These are phyloP conservation scores for Sporisorium sorghi DNA, from an alignment of 1,284 basidiomycete genomes.

Conservation along the genomic window DNA sequence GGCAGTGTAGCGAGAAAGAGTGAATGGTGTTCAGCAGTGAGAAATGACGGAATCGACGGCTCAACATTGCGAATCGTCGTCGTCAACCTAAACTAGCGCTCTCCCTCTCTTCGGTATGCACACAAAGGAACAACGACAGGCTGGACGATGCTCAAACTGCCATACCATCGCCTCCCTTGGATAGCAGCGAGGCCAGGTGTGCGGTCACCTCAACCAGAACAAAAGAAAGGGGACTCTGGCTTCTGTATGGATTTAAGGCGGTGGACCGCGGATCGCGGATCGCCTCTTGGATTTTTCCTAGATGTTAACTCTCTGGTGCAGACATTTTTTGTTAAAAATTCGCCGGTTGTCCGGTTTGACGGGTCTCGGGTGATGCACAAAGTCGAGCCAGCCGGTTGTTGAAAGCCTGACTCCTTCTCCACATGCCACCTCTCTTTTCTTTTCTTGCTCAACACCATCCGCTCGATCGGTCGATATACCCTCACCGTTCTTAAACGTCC, in stretches of 20 bases:
- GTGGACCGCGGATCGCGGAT: constrained; percentile 10
- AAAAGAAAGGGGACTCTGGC: too few species aligned
- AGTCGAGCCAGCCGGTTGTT: background rate
- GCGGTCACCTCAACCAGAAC: too few species aligned
- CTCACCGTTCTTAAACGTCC: background rate
- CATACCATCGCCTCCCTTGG: too few species aligned
- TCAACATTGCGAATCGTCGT: background rate
- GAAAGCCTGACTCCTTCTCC: constrained; percentile 7
- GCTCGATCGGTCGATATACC: background rate
- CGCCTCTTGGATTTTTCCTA: background rate
- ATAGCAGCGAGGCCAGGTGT: too few species aligned
- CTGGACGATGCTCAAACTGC: background rate
- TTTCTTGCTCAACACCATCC: constrained; percentile 6
- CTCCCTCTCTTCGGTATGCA: background rate
- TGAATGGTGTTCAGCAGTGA: background rate
- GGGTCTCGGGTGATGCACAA: background rate
- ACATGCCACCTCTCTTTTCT: constrained; percentile 4
- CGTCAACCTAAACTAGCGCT: background rate
- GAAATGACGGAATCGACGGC: constrained; percentile 4
- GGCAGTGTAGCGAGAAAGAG: background rate
- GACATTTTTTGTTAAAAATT: background rate
- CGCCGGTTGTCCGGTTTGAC: constrained; percentile 7
- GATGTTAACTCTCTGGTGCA: background rate
- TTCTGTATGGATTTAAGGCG: background rate
- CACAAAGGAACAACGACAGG: too few species aligned